A percentile compares a stretch with the other conserved stretches of the same genome.
These are phyloP conservation scores for Physaria fendleri DNA, from an alignment of 345 rosid species.

Conservation along the genomic window DNA sequence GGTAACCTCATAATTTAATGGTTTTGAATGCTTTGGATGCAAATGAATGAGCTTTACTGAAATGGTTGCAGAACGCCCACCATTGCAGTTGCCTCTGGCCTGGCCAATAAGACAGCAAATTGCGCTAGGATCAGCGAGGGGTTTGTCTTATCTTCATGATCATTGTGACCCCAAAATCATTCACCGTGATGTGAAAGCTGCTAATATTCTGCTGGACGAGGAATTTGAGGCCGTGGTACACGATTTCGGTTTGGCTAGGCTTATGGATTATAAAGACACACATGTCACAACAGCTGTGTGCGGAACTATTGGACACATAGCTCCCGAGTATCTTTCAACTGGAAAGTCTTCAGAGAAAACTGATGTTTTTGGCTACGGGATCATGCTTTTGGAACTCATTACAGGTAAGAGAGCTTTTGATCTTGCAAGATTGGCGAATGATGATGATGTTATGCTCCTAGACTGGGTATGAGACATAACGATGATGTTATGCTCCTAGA, in stretches of 20 bases:
- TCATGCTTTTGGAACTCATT: conserved; percentile 90
- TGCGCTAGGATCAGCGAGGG: conserved; percentile 91
- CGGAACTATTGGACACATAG: conserved; percentile 93
- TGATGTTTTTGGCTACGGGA: conserved; percentile 90
- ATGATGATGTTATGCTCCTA: conserved; percentile 86
- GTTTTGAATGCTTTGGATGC: too few relatives aligned
- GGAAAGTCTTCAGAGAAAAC: conserved; percentile 97
- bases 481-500: conserved; percentile 92
- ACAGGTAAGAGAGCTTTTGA: conserved; percentile 96
- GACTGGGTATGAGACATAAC: conserved; percentile 72
- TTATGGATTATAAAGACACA: conserved; percentile 95
- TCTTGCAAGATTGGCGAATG: conserved; percentile 92
- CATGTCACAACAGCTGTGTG: conserved; percentile 96
- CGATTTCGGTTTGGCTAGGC: conserved; percentile 87
- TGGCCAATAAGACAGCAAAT: conserved; percentile 78
- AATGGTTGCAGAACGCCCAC: conserved; percentile 56
- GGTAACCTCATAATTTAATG: too few relatives aligned
- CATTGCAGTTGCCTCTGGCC: conserved; percentile 73
- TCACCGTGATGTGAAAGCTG: conserved; percentile 97
- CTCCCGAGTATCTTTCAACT: conserved; percentile 89
- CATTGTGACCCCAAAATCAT: conserved; percentile 96
- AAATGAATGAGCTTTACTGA: neutral
- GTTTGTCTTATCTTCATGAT: conserved; percentile 89
- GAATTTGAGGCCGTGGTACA: conserved; percentile 96
- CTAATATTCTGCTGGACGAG: conserved; percentile 83